Evolutionary conservation across 345 rosid species (phyloP), one percentile per base, ranked within the genome.

Genomic region (Carallia brachiata): DNA sequence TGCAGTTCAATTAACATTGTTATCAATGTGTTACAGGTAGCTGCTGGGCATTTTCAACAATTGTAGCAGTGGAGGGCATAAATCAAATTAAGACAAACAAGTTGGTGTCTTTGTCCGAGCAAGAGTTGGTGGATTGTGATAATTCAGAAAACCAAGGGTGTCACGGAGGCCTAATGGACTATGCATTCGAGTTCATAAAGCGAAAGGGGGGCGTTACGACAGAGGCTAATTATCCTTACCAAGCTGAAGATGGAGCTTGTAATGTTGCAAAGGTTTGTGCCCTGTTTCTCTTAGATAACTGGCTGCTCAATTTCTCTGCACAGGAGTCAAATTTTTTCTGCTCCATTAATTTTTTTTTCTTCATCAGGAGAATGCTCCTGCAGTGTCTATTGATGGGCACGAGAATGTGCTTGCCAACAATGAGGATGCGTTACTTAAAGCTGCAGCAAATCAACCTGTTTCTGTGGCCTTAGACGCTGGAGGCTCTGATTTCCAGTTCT

Each of bases 1-100:
- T 68, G 53, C 32, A 28, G 2, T 31, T 36, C 47, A 55, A 70
- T 67, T 30, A 6, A 37, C 40, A 40, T 66, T 44, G 27, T 66
- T 66, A 57, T 54, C 55, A 3, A 47, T 31, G 57, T 19, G 62
- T 23, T 68, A 66, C 67, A 90, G 96, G 96, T 28, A 88, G 96
- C 71, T 90, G 96, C 68, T 88, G 96, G 96, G 93, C 96, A 8
- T 90, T 90, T 80, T 90, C 96, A 34, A 85, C 91, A 1, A 78
- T 88, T 16, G 93, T 74, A 28, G 91, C 93, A 7, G 91, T 90
- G 0, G 93, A 90, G 70, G 96, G 93, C 2, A 70, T 86, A 3
- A 74, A 72, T 48, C 61, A 82, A 76, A 81, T 90, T 9, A 73
- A 32, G 53, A 79, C 80, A 2, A 87, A 85, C 2, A 39, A 62